Percentiles rank a stretch among this genome's conserved stretches.
Evolutionary conservation across 208 protist genomes (phyloP).

Genomic region (Leishmania lainsoni): DNA sequence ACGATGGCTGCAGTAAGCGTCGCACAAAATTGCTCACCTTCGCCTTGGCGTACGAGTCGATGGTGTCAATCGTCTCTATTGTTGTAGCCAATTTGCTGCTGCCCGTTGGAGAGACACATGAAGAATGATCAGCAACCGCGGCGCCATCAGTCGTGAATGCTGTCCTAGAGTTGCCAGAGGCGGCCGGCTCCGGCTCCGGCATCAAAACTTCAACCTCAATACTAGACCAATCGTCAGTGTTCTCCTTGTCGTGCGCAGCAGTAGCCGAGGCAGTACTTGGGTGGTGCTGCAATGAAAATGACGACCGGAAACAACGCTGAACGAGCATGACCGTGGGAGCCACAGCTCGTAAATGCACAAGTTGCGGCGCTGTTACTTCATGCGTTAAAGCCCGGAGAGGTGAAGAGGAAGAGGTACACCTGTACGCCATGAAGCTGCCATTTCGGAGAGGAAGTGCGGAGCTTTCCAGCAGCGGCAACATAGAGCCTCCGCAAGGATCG

Average conservation of each 20-base stretch:
- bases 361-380: neutral
- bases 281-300: neutral
- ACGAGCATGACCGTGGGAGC: neutral
- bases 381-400: neutral
- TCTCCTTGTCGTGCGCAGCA: neutral
- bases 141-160: neutral
- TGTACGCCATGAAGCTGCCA: neutral
- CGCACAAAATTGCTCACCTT: constrained; percentile 76
- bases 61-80: constrained; percentile 43
- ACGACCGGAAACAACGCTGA: constrained; percentile 4
- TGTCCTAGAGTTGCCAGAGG: neutral
- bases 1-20: constrained; percentile 16
- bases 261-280: neutral
- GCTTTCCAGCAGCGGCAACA: too few relatives aligned
- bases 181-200: constrained; percentile 1
- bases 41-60: constrained; percentile 76
- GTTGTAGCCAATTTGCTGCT: neutral
- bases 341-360: neutral
- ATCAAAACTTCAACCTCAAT: constrained; percentile 33
- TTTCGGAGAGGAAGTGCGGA: neutral
- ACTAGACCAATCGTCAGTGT: constrained; percentile 28
- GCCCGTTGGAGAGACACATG: neutral
- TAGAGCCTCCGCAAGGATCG: neutral
- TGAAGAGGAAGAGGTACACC: neutral
- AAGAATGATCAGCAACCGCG: neutral